These are phyloP conservation scores for Nicotiana knightiana DNA, from an alignment of 257 asterid genomes.

Conservation along the genomic window DNA sequence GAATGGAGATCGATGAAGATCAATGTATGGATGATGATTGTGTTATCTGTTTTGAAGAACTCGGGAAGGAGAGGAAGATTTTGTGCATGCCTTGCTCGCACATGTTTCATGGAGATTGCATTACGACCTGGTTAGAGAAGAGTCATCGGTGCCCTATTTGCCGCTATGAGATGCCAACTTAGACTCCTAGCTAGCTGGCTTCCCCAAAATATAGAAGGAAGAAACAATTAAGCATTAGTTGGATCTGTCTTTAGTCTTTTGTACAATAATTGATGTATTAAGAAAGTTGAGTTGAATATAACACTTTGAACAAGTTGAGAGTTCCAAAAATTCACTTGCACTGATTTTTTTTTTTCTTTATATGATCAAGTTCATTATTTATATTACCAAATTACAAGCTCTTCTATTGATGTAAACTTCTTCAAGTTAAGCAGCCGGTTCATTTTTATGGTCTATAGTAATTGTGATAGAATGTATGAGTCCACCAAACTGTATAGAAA, in stretches of 20 bases:
- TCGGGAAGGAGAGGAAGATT: background rate
- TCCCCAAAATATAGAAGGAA: no score
- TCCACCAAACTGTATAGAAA: no score
- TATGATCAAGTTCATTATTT: no score
- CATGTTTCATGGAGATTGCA: conserved; percentile 12
- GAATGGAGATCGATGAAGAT: background rate
- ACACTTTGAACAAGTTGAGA: no score
- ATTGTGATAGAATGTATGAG: no score
- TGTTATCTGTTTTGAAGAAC: background rate
- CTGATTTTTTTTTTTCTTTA: no score
- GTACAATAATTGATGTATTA: no score
- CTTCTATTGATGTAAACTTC: background rate
- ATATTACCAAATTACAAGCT: no score
- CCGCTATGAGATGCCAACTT: background rate
- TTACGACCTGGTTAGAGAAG: conserved; percentile 1
- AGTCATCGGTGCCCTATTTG: conserved; percentile 18
- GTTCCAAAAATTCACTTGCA: no score
- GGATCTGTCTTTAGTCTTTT: no score
- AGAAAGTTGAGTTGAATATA: no score
- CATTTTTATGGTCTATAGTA: background rate
- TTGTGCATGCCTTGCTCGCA: conserved; percentile 15
- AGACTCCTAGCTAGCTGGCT: background rate
- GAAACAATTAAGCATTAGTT: no score
- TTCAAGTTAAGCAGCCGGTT: background rate
- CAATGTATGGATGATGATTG: background rate